Percentiles rank a stretch among this genome's conserved stretches.
These are phyloP conservation scores for Ophiostoma ulmi DNA, from an alignment of 2,329 filamentous ascomycete species.

Conservation along the genomic window DNA sequence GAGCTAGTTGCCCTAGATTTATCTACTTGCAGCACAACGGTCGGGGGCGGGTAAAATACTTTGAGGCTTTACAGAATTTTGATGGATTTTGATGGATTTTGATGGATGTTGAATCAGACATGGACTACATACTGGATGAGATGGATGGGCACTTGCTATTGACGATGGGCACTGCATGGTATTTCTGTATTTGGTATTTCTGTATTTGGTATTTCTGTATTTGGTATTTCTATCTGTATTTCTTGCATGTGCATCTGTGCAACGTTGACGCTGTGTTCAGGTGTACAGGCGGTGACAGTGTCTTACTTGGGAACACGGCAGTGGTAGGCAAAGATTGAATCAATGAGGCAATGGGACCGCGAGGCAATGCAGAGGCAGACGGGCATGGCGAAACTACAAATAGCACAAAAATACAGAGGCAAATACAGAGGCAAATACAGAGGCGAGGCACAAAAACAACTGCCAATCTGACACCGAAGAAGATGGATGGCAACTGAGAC, in stretches of 20 bases:
- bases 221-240: too few species aligned
- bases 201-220: too few species aligned
- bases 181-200: not conserved
- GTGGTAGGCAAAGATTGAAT: too few species aligned
- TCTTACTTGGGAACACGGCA: not conserved
- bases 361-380: not conserved
- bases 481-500: slow-evolving; percentile 1
- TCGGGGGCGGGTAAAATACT: not conserved
- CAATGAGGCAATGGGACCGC: too few species aligned
- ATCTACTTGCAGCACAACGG: slow-evolving; percentile 6
- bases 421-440: not conserved
- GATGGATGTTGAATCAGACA: too few species aligned
- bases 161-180: not conserved
- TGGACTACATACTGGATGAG: too few species aligned
- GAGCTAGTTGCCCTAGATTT: not conserved
- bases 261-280: not conserved
- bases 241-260: too few species aligned
- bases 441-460: not conserved
- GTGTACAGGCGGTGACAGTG: slow-evolving; percentile 6
- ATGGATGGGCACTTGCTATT: too few species aligned
- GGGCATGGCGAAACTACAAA: not conserved
- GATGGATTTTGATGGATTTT: not conserved
- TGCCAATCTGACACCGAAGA: slow-evolving; percentile 8
- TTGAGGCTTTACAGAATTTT: not conserved
- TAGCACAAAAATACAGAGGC: not conserved